These are phyloP conservation scores for Priceomyces carsonii DNA, from an alignment of 805 yeast species.

Conservation along the genomic window DNA sequence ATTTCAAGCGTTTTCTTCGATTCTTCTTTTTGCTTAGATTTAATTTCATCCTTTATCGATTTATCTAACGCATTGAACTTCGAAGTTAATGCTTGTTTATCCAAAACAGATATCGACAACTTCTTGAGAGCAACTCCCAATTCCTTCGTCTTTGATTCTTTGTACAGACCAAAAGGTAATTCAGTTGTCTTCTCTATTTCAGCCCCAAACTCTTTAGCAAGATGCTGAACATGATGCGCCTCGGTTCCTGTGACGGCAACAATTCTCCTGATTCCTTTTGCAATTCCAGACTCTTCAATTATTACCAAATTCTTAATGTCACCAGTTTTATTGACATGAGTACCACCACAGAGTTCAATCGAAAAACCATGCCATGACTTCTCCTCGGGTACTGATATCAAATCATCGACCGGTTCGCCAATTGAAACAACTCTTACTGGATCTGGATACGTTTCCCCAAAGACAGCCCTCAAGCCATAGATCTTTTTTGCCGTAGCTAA, in stretches of 20 bases:
- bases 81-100: constrained; percentile 73
- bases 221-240: constrained; percentile 86
- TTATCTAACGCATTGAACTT: constrained; percentile 81
- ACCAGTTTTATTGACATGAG: constrained; percentile 89
- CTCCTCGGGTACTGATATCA: constrained; percentile 69
- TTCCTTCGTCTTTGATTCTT: constrained; percentile 82
- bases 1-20: constrained; percentile 75
- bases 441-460: constrained; percentile 98
- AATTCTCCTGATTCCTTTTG: constrained; percentile 97
- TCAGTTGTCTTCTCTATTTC: constrained; percentile 59
- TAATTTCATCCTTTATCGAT: constrained; percentile 82
- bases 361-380: constrained; percentile 77
- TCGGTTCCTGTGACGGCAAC: constrained; percentile 94
- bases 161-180: constrained; percentile 69
- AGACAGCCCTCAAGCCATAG: constrained; percentile 91
- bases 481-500: constrained; percentile 73
- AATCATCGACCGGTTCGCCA: constrained; percentile 85
- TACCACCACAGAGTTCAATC: constrained; percentile 98
- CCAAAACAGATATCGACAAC: constrained; percentile 76
- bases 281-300: constrained; percentile 95
- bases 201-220: constrained; percentile 70
- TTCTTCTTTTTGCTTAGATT: constrained; percentile 86
- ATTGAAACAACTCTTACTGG: constrained; percentile 98
- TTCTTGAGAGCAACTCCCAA: constrained; percentile 82
- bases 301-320: constrained; percentile 90